Evolutionary conservation across 2,329 filamentous ascomycete species (phyloP).

Genomic region (Fusarium floridanum): DNA sequence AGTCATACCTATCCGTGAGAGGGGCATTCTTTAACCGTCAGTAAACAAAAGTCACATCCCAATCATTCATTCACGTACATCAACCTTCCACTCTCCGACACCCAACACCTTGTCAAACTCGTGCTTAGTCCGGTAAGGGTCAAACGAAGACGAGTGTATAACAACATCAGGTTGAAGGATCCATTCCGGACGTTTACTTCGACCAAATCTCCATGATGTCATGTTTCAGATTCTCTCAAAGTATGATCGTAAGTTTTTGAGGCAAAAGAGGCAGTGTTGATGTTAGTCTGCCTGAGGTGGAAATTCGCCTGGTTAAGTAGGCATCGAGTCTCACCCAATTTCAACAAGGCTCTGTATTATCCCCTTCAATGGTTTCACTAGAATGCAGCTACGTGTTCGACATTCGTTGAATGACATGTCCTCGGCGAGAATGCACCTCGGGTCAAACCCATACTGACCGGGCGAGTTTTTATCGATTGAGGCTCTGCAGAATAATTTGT

Average conservation of each 20-base stretch:
- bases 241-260: neutral
- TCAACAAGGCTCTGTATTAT: neutral
- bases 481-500: neutral
- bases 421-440: neutral
- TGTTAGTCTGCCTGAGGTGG: neutral
- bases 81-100: neutral
- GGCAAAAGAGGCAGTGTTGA: neutral
- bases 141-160: constrained; percentile 7
- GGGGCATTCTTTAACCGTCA: neutral
- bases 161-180: neutral
- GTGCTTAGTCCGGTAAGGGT: neutral
- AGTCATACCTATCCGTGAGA: neutral
- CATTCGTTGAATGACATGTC: neutral
- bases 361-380: neutral
- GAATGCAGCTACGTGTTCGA: neutral
- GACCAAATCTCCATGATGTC: constrained; percentile 3
- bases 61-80: neutral
- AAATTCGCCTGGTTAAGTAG: constrained; percentile 2
- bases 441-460: neutral
- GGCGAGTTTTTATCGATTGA: neutral
- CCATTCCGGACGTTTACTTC: neutral
- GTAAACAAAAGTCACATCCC: neutral
- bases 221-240: neutral
- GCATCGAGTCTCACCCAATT: neutral
- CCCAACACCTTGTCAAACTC: neutral